Base-by-base conservation (phyloP, 2,329 filamentous ascomycete species). In the Aspergillus novoparasiticus region DNA sequence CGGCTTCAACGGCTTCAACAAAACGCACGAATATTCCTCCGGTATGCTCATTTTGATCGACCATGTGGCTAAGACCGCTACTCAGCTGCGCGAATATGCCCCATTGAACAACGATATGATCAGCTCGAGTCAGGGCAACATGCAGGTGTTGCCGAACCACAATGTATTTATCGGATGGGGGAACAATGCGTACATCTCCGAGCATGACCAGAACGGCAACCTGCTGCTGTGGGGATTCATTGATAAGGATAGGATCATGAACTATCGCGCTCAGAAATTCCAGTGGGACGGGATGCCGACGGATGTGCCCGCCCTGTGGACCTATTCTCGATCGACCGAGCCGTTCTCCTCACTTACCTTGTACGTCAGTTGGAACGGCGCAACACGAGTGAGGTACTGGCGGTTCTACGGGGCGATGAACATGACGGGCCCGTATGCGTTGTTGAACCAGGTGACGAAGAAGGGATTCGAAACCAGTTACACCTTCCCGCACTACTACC, bases 151-250 rank as follows among this genome's bases (percentile, higher is more conserved):
- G 9, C 68, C 73, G 11, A 79, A 79, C 61, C 69, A 71, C 10
- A 78, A 80, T 48, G 71, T 75, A 8, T 71, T 81, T 32, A 75
- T 79, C 30, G 78, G 78, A 58, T 81, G 79, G 78, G 79, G 79
- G n/a, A 79, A 78, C 66, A 76, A 78, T 50, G 70, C 74, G 2
- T 79, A 74, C 59, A 70, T 79, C 10, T 79, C 79, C 1, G 79
- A 81, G 64, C 75, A 79, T 54, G 71, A 74, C 26, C 69, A 72
- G n/a, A 67, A 76, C 10, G 79, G 77, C 12, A 75, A 76, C 26
- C 60, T 80, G 5, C 62, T 80, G 4, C 73, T 78, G 57, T 79
- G 77, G 74, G 78, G 74, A 2, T 68, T 68, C 28, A 71, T 81
- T 56, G 75, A 73, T 50, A 68, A 70, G 43, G 70, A 69, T 8